Evolutionary conservation across 2,329 filamentous ascomycete genomes (phyloP), one percentile per base, ranked within the genome.

Genomic region (Trichoderma lentiforme): DNA sequence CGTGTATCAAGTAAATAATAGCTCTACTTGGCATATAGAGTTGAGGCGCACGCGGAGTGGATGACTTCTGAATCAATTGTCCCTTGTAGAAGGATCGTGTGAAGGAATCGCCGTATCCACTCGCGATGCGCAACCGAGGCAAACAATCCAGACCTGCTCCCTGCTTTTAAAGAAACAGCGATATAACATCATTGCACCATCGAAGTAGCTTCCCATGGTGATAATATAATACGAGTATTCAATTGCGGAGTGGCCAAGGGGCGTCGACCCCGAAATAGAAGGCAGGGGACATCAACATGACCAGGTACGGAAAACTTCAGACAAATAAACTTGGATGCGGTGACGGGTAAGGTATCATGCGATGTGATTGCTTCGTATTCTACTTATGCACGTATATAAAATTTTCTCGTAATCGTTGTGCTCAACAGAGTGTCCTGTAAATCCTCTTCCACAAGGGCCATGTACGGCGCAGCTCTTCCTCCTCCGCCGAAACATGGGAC

Each of bases 381-480:
- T 43, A 39, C 3, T 18, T 18, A 43, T 43, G 15, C 15, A 43
- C 2, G 39, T 8, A n/a, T 3, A 18, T n/a, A 43, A n/a, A 34
- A 4, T 6, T 24, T 26, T 15, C 8, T 11, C 28, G 26, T 4
- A n/a, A 18, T 47, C 7, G 15, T 6, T 32, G 12, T 24, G 3
- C 21, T 58, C 28, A 68, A 58, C 65, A 68, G 4, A 68, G 18
- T 18, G 65, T 30, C n/a, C 65, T 26, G 26, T 68, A 68, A 8
- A 68, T 68, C 24, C 53, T 58, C 26, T 68, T 68, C 65, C 65
- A 68, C n/a, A 68, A 24, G n/a, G 65, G 65, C 65, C 65, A 68
- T n/a, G 53, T 30, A 43, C 53, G 36, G 6, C 65, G 65, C 24
- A 43, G 12, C 6, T 58, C 65, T 6, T 58, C 34, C 24, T 68